phyloP scores from a whole-genome alignment of 2,329 filamentous ascomycete species.

The Phaeosphaeria sp. region DNA sequence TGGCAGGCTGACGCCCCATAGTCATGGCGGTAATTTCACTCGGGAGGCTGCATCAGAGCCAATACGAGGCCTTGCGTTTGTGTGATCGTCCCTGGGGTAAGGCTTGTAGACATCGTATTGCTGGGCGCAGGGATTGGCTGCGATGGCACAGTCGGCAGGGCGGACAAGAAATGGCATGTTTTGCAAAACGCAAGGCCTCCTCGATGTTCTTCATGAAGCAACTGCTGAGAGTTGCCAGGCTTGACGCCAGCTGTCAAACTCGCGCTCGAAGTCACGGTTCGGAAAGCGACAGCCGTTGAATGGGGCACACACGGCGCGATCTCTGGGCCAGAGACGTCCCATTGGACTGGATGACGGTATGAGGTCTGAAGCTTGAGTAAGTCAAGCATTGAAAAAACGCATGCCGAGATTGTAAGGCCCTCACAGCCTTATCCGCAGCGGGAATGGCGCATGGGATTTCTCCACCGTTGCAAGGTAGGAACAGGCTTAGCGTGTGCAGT shows the following conservation, averaged over 20 bases:
- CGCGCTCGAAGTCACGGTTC: background rate
- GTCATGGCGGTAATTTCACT: conserved; percentile 37
- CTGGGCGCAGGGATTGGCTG: conserved; percentile 29
- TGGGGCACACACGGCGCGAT: background rate
- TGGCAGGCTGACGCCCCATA: conserved; percentile 20
- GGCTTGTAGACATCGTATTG: conserved; percentile 31
- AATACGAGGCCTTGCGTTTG: conserved; percentile 24
- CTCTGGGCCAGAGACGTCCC: conserved; percentile 15
- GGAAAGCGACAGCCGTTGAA: conserved; percentile 1
- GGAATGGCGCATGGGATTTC: background rate
- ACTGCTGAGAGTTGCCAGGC: background rate
- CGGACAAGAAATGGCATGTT: conserved; percentile 18
- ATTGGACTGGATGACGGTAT: conserved; percentile 8
- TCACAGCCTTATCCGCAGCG: conserved; percentile 1
- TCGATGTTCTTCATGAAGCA: background rate
- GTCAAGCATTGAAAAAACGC: conserved; percentile 26
- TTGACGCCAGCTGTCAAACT: background rate
- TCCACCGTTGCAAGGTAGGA: conserved; percentile 14
- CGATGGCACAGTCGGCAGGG: conserved; percentile 2
- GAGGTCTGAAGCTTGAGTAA: conserved; percentile 25
- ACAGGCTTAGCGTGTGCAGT: conserved; percentile 19
- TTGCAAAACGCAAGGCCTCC: conserved; percentile 5
- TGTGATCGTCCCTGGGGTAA: conserved; percentile 30
- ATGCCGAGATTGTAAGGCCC: conserved; percentile 18
- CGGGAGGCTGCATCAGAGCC: conserved; percentile 18